A percentile compares a stretch with the other conserved stretches of the same genome.
Evolutionary conservation across 176 grass and related monocot species (phyloP).

Genomic region (Cocos nucifera): DNA sequence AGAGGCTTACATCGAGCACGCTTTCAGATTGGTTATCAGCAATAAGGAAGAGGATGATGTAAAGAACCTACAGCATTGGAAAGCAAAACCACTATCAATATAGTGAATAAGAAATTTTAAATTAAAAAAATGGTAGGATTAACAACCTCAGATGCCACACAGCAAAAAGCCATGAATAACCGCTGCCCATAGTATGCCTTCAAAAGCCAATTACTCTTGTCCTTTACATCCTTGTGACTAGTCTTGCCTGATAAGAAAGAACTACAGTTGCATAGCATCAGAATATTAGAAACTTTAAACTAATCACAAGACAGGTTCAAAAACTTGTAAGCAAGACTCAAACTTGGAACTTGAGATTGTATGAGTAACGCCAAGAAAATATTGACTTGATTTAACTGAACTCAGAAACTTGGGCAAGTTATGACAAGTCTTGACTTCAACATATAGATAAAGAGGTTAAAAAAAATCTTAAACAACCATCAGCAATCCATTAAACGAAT

Average conservation of each 20-base stretch:
- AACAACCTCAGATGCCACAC: slow-evolving; percentile 87
- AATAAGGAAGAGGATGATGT: slow-evolving; percentile 74
- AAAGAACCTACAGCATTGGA: slow-evolving; percentile 59
- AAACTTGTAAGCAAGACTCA: too few relatives aligned
- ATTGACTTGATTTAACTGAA: too few relatives aligned
- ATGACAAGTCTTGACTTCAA: too few relatives aligned
- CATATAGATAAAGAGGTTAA: too few relatives aligned
- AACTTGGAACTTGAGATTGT: too few relatives aligned
- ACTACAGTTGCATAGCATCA: slow-evolving; percentile 18
- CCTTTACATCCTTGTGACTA: slow-evolving; percentile 94
- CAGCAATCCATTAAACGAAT: too few relatives aligned
- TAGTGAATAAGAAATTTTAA: background rate
- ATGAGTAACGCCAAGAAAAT: too few relatives aligned
- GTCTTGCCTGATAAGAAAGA: slow-evolving; percentile 83
- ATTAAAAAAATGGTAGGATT: background rate
- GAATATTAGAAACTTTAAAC: background rate
- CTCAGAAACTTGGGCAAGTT: too few relatives aligned
- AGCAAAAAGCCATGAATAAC: slow-evolving; percentile 92
- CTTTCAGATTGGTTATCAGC: slow-evolving; percentile 49
- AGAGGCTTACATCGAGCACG: slow-evolving; percentile 51
- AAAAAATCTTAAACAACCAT: too few relatives aligned
- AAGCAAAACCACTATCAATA: too few relatives aligned
- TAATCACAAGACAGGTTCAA: too few relatives aligned
- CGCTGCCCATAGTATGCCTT: slow-evolving; percentile 74
- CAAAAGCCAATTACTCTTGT: slow-evolving; percentile 75